These are phyloP conservation scores for Neoascochyta sp. DNA, from an alignment of 2,329 filamentous ascomycete species.

Conservation along the genomic window DNA sequence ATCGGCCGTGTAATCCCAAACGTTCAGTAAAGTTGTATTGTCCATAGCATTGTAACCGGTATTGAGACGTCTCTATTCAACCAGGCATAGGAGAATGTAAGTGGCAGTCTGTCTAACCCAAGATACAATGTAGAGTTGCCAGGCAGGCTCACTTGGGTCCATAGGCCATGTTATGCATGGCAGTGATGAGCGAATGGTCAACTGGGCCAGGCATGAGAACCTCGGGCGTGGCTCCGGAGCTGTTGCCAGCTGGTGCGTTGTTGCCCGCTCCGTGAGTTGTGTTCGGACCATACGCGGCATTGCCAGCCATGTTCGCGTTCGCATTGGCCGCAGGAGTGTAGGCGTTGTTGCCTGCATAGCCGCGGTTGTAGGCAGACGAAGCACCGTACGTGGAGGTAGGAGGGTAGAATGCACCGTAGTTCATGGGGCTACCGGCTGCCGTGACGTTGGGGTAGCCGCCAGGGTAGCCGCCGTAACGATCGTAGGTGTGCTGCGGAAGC, in stretches of 20 bases:
- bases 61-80: too few species aligned
- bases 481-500: conserved; percentile 18
- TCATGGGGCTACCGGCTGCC: conserved; percentile 30
- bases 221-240: conserved; percentile 1
- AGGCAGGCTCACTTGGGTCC: conserved; percentile 12
- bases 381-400: conserved; percentile 21
- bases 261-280: conserved; percentile 7
- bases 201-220: conserved; percentile 12
- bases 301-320: too few species aligned
- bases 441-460: conserved; percentile 18
- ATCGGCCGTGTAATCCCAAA: too few species aligned
- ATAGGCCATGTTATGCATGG: conserved; percentile 28
- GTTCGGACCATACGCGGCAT: conserved; percentile 19
- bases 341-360: conserved; percentile 11
- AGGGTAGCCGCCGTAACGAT: conserved; percentile 17
- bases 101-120: too few species aligned
- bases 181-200: conserved; percentile 12
- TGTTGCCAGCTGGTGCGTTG: not conserved
- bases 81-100: too few species aligned
- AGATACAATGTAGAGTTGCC: not conserved
- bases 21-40: too few species aligned
- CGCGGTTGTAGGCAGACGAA: conserved; percentile 23
- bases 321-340: conserved; percentile 14
- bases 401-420: conserved; percentile 31
- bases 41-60: too few species aligned